These are phyloP conservation scores for Saccharomyces pastorianus DNA, from an alignment of 1,139 yeast genomes.

Conservation along the genomic window DNA sequence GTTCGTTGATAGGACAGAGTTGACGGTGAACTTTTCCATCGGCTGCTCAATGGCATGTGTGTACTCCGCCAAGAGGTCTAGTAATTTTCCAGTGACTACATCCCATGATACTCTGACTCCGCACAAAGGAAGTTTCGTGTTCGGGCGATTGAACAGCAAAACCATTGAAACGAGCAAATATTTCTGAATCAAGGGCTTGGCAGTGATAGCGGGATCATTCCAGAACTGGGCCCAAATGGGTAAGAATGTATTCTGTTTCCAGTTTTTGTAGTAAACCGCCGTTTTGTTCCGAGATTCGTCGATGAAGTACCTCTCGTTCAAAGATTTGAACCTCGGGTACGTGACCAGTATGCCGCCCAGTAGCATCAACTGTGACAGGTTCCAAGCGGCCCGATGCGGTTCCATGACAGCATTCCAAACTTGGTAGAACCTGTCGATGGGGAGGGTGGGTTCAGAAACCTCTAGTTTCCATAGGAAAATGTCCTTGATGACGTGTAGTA, in stretches of 20 bases:
- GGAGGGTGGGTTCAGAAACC: conserved; percentile 26
- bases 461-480: conserved; percentile 26
- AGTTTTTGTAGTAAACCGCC: conserved; percentile 10
- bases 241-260: conserved; percentile 18
- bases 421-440: conserved; percentile 17
- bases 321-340: conserved; percentile 7
- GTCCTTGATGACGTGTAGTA: conserved; percentile 18
- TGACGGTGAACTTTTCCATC: background rate
- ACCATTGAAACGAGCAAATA: background rate
- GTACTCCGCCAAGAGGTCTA: background rate
- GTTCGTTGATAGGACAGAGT: background rate
- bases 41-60: background rate
- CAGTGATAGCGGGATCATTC: background rate
- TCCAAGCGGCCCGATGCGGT: conserved; percentile 16
- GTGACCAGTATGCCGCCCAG: conserved; percentile 23
- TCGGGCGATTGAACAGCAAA: background rate
- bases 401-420: conserved; percentile 18
- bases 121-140: background rate
- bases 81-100: background rate
- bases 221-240: conserved; percentile 19
- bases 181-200: background rate
- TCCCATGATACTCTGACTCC: background rate
- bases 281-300: conserved; percentile 20
- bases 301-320: conserved; percentile 19
- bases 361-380: conserved; percentile 17